phyloP scores from a whole-genome alignment of 2,329 filamentous ascomycete species.

The Ceratocystis cubensis region DNA sequence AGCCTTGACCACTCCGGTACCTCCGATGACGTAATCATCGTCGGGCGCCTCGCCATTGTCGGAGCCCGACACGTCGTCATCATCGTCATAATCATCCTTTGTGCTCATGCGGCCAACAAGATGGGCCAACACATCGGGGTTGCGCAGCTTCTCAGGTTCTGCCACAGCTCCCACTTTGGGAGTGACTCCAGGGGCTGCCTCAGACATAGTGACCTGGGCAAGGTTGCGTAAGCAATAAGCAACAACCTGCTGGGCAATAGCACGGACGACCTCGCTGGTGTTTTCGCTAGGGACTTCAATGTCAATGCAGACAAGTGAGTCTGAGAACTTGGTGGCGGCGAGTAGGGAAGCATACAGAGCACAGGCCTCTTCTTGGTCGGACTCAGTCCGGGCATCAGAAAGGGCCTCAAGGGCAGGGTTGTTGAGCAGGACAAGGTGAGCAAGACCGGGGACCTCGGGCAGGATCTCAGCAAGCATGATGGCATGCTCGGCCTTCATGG shows the following conservation, averaged over 20 bases:
- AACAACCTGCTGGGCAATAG: slow-evolving; percentile 84
- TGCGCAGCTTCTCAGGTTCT: slow-evolving; percentile 28
- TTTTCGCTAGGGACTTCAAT: slow-evolving; percentile 73
- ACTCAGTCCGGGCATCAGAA: slow-evolving; percentile 63
- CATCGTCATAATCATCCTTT: slow-evolving; percentile 41
- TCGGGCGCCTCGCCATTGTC: slow-evolving; percentile 51
- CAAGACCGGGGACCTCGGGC: slow-evolving; percentile 67
- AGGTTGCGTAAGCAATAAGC: slow-evolving; percentile 89
- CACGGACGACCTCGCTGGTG: slow-evolving; percentile 82
- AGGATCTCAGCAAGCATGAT: slow-evolving; percentile 85
- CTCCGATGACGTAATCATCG: slow-evolving; percentile 90
- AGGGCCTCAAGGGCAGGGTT: slow-evolving; percentile 62
- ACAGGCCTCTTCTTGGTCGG: slow-evolving; percentile 80
- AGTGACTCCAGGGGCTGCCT: slow-evolving; percentile 37
- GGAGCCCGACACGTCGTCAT: slow-evolving; percentile 38
- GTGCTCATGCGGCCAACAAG: slow-evolving; percentile 59
- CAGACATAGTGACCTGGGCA: slow-evolving; percentile 60
- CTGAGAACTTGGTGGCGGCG: slow-evolving; percentile 72
- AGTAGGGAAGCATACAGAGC: slow-evolving; percentile 86
- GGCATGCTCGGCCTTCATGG: slow-evolving; percentile 72
- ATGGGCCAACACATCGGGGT: slow-evolving; percentile 71
- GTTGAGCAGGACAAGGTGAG: slow-evolving; percentile 76
- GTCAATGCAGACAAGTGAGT: slow-evolving; percentile 75
- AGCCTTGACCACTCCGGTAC: slow-evolving; percentile 89
- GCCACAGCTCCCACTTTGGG: slow-evolving; percentile 24